A percentile compares a stretch with the other conserved stretches of the same genome.
Conservation (phyloP, 2,329 filamentous ascomycete genomes). For the Aspergillus sp. region DNA sequence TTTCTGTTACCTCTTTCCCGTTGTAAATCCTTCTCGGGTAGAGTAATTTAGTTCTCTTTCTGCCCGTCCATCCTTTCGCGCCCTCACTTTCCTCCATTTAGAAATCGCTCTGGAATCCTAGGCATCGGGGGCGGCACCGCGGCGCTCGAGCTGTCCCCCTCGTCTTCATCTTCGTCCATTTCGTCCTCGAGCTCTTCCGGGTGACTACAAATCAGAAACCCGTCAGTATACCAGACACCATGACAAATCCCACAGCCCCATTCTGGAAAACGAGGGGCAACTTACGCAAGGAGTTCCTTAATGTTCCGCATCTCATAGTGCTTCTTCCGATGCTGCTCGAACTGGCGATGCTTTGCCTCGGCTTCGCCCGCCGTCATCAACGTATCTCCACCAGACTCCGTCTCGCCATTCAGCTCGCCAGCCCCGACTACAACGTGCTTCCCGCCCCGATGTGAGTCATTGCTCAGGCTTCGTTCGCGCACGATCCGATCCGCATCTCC, state of each 20-base stretch:
- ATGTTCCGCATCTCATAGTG: constrained; percentile 99
- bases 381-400: constrained; percentile 44
- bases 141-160: constrained; percentile 33
- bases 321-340: constrained; percentile 88
- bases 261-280: constrained; percentile 15
- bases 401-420: constrained; percentile 35
- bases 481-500: constrained; percentile 48
- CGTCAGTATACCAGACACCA: constrained; percentile 13
- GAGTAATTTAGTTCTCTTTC: not conserved
- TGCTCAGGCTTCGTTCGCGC: constrained; percentile 44
- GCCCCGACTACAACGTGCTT: constrained; percentile 81
- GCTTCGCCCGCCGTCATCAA: constrained; percentile 70
- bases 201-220: constrained; percentile 46
- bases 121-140: constrained; percentile 35
- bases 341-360: constrained; percentile 84
- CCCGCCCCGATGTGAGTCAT: constrained; percentile 51
- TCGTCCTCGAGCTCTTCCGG: constrained; percentile 64
- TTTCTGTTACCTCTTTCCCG: constrained; percentile 1
- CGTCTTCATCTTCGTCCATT: constrained; percentile 61
- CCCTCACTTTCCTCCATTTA: constrained; percentile 26
- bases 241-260: not conserved
- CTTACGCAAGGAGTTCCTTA: constrained; percentile 77
- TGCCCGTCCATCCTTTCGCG: too few relatives aligned
- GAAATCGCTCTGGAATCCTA: constrained; percentile 34
- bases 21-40: not conserved